Evolutionary conservation across 164 flowering plant species (phyloP).

Genomic region (Macadamia tetraphylla): DNA sequence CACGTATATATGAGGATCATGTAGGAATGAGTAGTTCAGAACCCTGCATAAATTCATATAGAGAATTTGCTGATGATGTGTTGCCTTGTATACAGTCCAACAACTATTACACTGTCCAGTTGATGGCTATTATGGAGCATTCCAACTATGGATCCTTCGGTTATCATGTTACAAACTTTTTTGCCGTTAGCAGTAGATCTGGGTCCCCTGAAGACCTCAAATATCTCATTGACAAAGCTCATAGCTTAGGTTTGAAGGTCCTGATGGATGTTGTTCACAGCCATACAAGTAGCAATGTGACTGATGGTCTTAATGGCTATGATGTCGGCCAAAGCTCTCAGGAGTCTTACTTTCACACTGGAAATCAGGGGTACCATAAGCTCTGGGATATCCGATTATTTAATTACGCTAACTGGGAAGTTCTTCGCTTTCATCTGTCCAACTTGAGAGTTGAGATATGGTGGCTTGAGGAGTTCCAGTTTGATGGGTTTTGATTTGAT

Average conservation of each 20-base stretch:
- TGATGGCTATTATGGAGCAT: constrained; percentile 99
- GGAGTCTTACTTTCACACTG: constrained; percentile 91
- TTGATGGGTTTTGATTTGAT: constrained; percentile 98
- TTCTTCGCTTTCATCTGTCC: constrained; percentile 88
- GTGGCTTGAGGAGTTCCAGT: constrained; percentile 91
- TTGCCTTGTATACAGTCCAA: constrained; percentile 79
- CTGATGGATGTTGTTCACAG: constrained; percentile 97
- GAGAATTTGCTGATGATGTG: constrained; percentile 86
- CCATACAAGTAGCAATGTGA: constrained; percentile 86
- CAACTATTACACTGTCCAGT: constrained; percentile 84
- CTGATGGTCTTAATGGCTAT: constrained; percentile 96
- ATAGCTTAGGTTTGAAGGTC: constrained; percentile 76
- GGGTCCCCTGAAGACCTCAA: constrained; percentile 97
- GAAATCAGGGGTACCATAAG: constrained; percentile 80
- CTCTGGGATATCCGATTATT: constrained; percentile 94
- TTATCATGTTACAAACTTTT: constrained; percentile 93
- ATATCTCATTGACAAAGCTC: constrained; percentile 94
- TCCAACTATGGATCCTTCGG: constrained; percentile 96
- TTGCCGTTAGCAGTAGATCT: constrained; percentile 96
- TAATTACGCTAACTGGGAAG: constrained; percentile 97
- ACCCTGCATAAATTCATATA: constrained; percentile 72
- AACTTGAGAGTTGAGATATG: constrained; percentile 55
- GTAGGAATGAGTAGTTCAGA: constrained; percentile 97
- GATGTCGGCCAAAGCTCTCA: constrained; percentile 89
- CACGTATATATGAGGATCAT: constrained; percentile 94